These are phyloP conservation scores for Mallotus repandus DNA, from an alignment of 441 rosid genomes.

Conservation along the genomic window DNA sequence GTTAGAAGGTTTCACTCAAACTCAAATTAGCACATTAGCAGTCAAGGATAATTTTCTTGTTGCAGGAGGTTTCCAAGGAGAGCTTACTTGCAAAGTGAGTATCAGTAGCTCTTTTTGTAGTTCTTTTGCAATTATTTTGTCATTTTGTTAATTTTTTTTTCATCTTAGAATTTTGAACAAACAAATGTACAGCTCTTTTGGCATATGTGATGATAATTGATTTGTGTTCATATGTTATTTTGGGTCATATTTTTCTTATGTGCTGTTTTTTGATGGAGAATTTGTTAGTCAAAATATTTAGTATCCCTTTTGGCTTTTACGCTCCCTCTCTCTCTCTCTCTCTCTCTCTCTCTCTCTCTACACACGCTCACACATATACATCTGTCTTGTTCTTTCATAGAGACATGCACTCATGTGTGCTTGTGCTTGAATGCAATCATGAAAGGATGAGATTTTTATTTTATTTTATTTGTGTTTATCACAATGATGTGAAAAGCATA, in stretches of 20 bases:
- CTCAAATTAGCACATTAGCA: constrained; percentile 90
- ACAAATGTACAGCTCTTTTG: neutral
- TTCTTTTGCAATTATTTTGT: neutral
- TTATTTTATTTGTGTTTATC: neutral
- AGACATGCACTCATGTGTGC: no score
- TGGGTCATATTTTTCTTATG: neutral
- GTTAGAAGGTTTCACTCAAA: constrained; percentile 87
- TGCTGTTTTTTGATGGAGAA: neutral
- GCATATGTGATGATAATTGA: neutral
- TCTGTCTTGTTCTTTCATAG: neutral
- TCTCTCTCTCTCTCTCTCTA: no score
- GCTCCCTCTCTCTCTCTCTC: neutral
- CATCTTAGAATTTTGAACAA: neutral
- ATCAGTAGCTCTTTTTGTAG: neutral
- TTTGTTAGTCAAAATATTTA: neutral
- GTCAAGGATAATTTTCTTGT: constrained; percentile 80
- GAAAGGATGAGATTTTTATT: neutral
- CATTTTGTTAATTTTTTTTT: neutral
- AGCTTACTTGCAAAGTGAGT: constrained; percentile 84
- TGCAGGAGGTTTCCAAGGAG: constrained; percentile 97
- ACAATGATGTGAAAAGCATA: neutral
- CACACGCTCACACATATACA: no score
- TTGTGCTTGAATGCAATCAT: neutral
- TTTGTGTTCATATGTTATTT: neutral
- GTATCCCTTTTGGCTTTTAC: neutral